Evolutionary conservation across 139 green algal species (phyloP), one percentile per base, ranked within the genome.

Genomic region (Volvox reticuliferus): DNA sequence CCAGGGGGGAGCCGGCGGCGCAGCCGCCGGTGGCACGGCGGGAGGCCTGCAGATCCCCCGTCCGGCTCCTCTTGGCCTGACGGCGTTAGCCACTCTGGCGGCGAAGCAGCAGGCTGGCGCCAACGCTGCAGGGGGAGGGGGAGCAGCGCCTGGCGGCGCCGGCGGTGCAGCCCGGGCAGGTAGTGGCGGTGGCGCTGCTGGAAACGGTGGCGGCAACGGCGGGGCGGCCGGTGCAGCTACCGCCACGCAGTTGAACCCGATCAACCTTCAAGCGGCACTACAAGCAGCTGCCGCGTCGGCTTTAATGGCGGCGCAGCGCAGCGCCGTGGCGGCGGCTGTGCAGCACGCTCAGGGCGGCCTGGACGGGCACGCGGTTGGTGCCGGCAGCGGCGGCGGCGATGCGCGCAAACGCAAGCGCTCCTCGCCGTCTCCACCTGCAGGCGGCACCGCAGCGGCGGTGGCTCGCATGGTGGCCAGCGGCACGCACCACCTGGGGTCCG

Each of bases 351-450:
- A 84, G 78, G 36, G 30, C 62, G 33, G 24, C 65, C 13, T 67
- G 33, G 33, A 61, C 16, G 32, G 79, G 21, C 37, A 65, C 44
- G 44, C 44, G 0, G 35, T 20, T 37, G 35, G 28, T n/a, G 28
- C 9, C 80, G 50, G 50, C n/a, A 44, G 26, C 14, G 62, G 81
- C 81, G 81, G 81, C 81, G 26, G 61, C 24, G 82, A 88, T 5
- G 65, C 33, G 22, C 65, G 82, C 35, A 88, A 88, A 36, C 85
- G 85, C 37, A 89, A 89, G 85, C 85, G 85, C 28, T n/a, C 22
- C 28, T 82, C 85, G 2, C 71, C 85, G 19, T 32, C 69, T 6
- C 85, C 85, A 12, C 37, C 78, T 37, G 78, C 32, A 12, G 20
- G 18, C 32, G 33, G 9, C 33, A 35, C 63, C 20, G 62, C 32